Evolutionary conservation across 768 basidiomycete genomes (phyloP).

Genomic region (Leucosporidium creatinivorum): DNA sequence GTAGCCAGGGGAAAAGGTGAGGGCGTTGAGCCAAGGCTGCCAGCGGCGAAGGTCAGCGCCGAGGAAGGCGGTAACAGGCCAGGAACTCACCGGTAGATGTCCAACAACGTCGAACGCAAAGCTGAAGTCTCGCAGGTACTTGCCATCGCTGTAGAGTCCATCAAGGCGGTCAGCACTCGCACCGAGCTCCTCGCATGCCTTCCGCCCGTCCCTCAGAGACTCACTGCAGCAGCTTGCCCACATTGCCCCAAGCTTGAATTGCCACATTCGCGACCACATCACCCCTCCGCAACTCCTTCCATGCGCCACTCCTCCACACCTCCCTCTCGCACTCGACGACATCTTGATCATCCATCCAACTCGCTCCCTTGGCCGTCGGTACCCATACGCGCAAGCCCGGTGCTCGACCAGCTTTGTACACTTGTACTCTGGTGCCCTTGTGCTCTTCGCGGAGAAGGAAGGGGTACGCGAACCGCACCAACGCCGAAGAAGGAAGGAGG

Average conservation of each 20-base stretch:
- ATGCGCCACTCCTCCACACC: conserved; percentile 25
- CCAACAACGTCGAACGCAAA: conserved; percentile 32
- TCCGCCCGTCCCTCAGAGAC: too few relatives aligned
- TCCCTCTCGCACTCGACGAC: conserved; percentile 36
- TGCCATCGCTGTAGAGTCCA: conserved; percentile 30
- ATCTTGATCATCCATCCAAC: conserved; percentile 36
- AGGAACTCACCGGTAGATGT: conserved; percentile 26
- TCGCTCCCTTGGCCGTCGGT: conserved; percentile 13
- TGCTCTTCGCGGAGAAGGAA: not conserved
- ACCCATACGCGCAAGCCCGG: conserved; percentile 35
- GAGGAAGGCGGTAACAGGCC: not conserved
- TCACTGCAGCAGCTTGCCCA: not conserved
- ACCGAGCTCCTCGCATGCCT: too few relatives aligned
- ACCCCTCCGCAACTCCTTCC: conserved; percentile 23
- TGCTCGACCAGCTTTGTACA: conserved; percentile 30
- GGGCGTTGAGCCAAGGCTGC: conserved; percentile 33
- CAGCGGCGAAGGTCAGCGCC: not conserved
- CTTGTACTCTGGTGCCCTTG: not conserved
- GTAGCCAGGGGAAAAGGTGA: conserved; percentile 26
- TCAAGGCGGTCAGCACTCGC: too few relatives aligned
- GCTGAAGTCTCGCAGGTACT: conserved; percentile 32
- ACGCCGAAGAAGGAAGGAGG: too few relatives aligned
- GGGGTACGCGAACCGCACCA: too few relatives aligned
- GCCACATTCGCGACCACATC: conserved; percentile 34
- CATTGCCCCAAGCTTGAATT: conserved; percentile 27